A percentile compares a stretch with the other conserved stretches of the same genome.
Evolutionary conservation across 2,329 filamentous ascomycete genomes (phyloP).

Genomic region (Aureobasidium musti): DNA sequence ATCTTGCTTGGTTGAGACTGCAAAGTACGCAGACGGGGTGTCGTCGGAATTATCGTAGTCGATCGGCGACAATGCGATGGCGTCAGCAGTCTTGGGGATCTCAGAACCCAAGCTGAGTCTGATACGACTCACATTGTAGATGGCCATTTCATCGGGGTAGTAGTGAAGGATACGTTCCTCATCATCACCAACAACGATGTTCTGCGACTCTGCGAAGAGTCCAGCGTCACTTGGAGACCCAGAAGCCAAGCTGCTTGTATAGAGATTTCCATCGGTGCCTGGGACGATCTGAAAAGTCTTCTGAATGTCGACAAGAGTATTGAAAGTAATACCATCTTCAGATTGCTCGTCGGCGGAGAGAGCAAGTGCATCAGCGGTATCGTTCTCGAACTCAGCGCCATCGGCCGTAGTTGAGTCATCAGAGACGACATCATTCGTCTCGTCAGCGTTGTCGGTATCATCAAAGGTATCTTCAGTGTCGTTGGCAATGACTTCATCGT

Average conservation of each 20-base stretch:
- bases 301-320: neutral
- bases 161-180: conserved; percentile 9
- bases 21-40: conserved; percentile 6
- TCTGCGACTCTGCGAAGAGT: neutral
- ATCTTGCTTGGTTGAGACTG: neutral
- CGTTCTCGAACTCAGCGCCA: neutral
- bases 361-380: neutral
- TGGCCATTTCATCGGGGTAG: conserved; percentile 20
- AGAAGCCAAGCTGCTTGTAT: neutral
- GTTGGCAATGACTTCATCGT: neutral
- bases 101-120: conserved; percentile 2
- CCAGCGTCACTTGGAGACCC: neutral
- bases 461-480: neutral
- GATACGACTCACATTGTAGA: conserved; percentile 23
- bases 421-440: neutral
- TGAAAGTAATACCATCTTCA: conserved; percentile 12
- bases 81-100: conserved; percentile 18
- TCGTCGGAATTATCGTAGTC: conserved; percentile 3
- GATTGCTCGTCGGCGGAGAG: neutral
- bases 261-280: conserved; percentile 16
- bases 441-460: neutral
- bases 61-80: conserved; percentile 11
- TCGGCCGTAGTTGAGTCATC: neutral
- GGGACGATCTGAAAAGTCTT: conserved; percentile 4
- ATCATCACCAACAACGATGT: conserved; percentile 13